These are phyloP conservation scores for Candida coleopterorum DNA, from an alignment of 805 yeast genomes.

Conservation along the genomic window DNA sequence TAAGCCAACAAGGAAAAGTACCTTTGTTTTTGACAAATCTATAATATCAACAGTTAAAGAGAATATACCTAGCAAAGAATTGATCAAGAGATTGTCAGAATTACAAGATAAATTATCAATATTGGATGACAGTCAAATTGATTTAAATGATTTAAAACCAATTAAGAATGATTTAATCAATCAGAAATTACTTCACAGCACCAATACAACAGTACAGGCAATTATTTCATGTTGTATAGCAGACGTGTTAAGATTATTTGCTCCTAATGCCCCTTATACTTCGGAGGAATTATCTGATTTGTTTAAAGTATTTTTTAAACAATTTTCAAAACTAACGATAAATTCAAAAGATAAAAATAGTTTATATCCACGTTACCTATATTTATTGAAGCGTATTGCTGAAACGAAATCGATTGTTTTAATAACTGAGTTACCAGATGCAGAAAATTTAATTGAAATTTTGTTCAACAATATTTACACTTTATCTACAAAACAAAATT, in stretches of 20 bases:
- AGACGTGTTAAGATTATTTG: conserved; percentile 71
- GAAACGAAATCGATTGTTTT: conserved; percentile 73
- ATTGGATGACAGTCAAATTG: conserved; percentile 56
- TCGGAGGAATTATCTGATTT: conserved; percentile 56
- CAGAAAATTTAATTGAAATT: conserved; percentile 47
- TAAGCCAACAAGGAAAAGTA: background rate
- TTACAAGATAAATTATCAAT: conserved; percentile 62
- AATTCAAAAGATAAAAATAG: conserved; percentile 41
- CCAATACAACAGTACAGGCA: conserved; percentile 66
- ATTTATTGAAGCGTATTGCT: conserved; percentile 62
- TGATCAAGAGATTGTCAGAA: conserved; percentile 49
- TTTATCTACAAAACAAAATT: conserved; percentile 34
- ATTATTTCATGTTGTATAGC: conserved; percentile 68
- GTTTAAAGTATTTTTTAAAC: conserved; percentile 61
- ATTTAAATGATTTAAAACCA: conserved; percentile 35
- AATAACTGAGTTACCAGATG: conserved; percentile 67
- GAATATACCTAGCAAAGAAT: conserved; percentile 59
- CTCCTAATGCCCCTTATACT: conserved; percentile 88
- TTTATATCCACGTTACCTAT: conserved; percentile 47
- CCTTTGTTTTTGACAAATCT: conserved; percentile 32
- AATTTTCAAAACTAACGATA: conserved; percentile 47
- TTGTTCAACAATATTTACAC: conserved; percentile 63
- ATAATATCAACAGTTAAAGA: conserved; percentile 54
- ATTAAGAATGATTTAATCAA: conserved; percentile 51
- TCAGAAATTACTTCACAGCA: conserved; percentile 54